Evolutionary conservation across 2,329 filamentous ascomycete species (phyloP).

Genomic region (Botrytis porri): DNA sequence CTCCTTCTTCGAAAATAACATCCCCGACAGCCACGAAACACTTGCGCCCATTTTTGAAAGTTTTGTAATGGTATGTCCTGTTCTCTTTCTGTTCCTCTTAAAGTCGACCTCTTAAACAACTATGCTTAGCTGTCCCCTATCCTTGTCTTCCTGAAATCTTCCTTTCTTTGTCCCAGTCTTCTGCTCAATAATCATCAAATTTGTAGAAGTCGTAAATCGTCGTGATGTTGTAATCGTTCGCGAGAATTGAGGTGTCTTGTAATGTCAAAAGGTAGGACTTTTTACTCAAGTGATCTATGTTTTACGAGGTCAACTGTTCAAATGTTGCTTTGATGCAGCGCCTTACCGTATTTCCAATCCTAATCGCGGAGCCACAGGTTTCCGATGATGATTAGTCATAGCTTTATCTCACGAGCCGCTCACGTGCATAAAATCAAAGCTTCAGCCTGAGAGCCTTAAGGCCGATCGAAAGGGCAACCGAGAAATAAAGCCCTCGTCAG

Average conservation of each 20-base stretch:
- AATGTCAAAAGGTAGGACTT: constrained; percentile 1
- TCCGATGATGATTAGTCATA: constrained; percentile 18
- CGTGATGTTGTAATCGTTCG: background rate
- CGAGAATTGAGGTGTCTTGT: background rate
- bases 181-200: constrained; percentile 8
- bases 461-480: constrained; percentile 8
- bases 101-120: constrained; percentile 6
- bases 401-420: background rate
- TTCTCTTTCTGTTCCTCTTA: constrained; percentile 9
- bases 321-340: constrained; percentile 15
- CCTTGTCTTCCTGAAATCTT: constrained; percentile 11
- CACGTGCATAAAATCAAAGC: background rate
- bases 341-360: constrained; percentile 20
- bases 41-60: constrained; percentile 55
- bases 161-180: constrained; percentile 8
- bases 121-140: constrained; percentile 19
- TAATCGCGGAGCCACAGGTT: background rate
- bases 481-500: constrained; percentile 22
- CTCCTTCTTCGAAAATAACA: constrained; percentile 93
- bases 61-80: background rate
- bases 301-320: constrained; percentile 15
- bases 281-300: constrained; percentile 11
- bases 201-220: background rate
- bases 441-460: constrained; percentile 4
- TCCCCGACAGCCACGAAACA: constrained; percentile 66